Evolutionary conservation across 768 basidiomycete genomes (phyloP), one percentile per base, ranked within the genome.

Genomic region (Russula dissimulans): DNA sequence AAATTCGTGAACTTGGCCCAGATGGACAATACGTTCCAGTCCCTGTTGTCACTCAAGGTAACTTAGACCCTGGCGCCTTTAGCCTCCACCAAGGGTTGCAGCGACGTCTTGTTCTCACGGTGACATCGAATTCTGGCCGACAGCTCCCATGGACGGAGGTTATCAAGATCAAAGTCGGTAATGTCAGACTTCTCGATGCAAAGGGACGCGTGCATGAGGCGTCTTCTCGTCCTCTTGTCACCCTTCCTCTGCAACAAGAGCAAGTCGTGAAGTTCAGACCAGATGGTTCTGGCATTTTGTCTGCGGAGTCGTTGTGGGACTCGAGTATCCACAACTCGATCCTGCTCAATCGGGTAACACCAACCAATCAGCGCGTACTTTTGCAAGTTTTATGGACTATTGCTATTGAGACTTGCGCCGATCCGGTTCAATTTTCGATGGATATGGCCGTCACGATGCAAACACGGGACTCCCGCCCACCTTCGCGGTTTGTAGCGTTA

Each of bases 11-110:
- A 72, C 80, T 98, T 34, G 85, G 81, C 31, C 83, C 89, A 15
- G 84, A 89, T 56, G 97, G 97, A 22, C 78, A 85, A 47, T 97
- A 97, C 71, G 73, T 76, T 18, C 87, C 93, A 22, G 87, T 93
- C 0, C 87, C 90, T 9, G 91, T 97, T 10, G 72, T 91, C 47
- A 85, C 89, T 2, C 81, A 84, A 56, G 82, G 85, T 17, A 74
- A 75, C 59, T 77, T 91, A 54, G 94, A 95, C 71, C 83, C 87
- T 5, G 93, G 94, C 15, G 83, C 83, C 55, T 95, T 97, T 73
- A 83, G 82, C 60, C 77, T 98, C 18, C 94, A 91, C 67, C 97
- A 99, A 74, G 97, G 97, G 31, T 74, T 97, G 29, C 97, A 99
- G 70, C 80, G 97, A 22, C 83, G 90, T 12, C 73, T 99, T 52